Conservation (phyloP, 1,139 yeast species). For the Lodderomyces beijingensis region DNA sequence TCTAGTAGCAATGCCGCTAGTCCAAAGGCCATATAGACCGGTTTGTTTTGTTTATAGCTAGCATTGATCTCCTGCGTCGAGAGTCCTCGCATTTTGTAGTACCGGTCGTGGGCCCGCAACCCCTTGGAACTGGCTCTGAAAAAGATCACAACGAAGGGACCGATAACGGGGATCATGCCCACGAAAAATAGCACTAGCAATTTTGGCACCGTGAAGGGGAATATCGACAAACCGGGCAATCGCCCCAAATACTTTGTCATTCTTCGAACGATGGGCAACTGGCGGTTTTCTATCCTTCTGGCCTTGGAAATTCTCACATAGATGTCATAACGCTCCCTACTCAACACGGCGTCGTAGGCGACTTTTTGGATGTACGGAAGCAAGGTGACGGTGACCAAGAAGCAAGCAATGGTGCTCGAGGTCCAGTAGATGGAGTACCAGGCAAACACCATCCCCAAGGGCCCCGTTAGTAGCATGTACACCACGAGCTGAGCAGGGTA, state of each 20-base stretch:
- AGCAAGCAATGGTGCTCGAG: conserved; percentile 46
- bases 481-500: conserved; percentile 48
- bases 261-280: conserved; percentile 12
- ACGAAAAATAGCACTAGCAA: conserved; percentile 31
- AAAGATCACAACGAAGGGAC: conserved; percentile 52
- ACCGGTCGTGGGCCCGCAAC: conserved; percentile 51
- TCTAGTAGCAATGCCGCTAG: conserved; percentile 55
- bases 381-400: conserved; percentile 46
- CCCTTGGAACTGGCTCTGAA: conserved; percentile 61
- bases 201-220: conserved; percentile 25
- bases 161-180: conserved; percentile 56
- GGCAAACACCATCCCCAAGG: conserved; percentile 51
- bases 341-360: conserved; percentile 56
- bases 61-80: conserved; percentile 32
- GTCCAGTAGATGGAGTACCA: conserved; percentile 53
- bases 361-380: conserved; percentile 53
- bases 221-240: conserved; percentile 21
- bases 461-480: conserved; percentile 49
- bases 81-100: conserved; percentile 57
- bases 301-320: neutral
- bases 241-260: conserved; percentile 18
- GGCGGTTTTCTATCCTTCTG: conserved; percentile 13
- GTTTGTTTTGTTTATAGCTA: conserved; percentile 25
- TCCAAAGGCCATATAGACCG: conserved; percentile 51
- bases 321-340: conserved; percentile 43